Percentiles rank a stretch among this genome's conserved stretches.
Conservation (phyloP, 495 filamentous ascomycete species). For the Ramalina intermedia region DNA sequence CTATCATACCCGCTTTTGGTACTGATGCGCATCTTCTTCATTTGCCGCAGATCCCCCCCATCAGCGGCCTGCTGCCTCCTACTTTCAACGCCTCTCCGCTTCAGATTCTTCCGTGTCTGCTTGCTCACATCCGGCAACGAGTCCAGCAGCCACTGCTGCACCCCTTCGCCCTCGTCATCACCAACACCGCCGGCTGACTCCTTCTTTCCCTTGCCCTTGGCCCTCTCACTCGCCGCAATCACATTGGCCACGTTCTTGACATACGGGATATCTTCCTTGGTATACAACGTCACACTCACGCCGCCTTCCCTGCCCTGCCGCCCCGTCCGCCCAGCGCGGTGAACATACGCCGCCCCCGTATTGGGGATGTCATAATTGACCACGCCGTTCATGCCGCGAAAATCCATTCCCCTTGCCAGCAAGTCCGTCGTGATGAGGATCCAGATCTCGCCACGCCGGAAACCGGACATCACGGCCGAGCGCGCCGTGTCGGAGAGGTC, state of each 20-base stretch:
- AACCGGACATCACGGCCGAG: constrained; percentile 68
- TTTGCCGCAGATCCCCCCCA: constrained; percentile 27
- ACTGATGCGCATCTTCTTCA: constrained; percentile 51
- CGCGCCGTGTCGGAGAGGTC: constrained; percentile 65
- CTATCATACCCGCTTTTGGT: constrained; percentile 88
- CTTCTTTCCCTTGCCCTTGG: constrained; percentile 16
- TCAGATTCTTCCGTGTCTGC: constrained; percentile 67
- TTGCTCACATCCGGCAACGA: constrained; percentile 70
- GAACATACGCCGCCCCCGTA: constrained; percentile 77
- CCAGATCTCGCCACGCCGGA: constrained; percentile 89
- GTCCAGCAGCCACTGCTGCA: constrained; percentile 83
- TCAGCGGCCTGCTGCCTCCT: constrained; percentile 36
- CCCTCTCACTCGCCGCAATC: constrained; percentile 68
- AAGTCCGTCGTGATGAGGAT: constrained; percentile 91
- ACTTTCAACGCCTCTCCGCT: constrained; percentile 67
- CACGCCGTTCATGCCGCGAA: constrained; percentile 78
- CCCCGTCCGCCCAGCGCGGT: constrained; percentile 84
- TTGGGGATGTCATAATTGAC: constrained; percentile 95
- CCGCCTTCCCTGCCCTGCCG: constrained; percentile 78
- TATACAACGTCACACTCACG: constrained; percentile 87
- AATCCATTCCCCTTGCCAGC: constrained; percentile 80
- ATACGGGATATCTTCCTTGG: constrained; percentile 81
- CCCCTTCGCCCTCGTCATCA: constrained; percentile 26
- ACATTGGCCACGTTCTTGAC: constrained; percentile 88
- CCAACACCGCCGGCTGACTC: constrained; percentile 13